Evolutionary conservation across 2,329 filamentous ascomycete genomes (phyloP).

Genomic region (Ascochyta pisi): DNA sequence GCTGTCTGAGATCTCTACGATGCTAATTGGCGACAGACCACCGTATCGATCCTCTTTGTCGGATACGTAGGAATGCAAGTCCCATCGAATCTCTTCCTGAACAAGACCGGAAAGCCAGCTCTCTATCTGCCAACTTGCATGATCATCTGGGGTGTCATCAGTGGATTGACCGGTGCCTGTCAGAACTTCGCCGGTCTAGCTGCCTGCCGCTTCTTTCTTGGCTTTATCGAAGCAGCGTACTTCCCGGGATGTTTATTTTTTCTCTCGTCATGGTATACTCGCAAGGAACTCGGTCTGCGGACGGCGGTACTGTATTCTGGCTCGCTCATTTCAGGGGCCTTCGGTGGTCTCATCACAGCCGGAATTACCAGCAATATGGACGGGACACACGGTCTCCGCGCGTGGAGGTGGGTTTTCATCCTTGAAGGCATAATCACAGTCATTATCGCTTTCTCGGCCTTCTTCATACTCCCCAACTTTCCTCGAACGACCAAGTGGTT

Average conservation of each 20-base stretch:
- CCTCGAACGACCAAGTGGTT: constrained; percentile 58
- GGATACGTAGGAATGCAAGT: constrained; percentile 49
- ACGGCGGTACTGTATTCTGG: constrained; percentile 72
- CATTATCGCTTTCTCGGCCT: constrained; percentile 62
- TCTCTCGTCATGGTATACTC: constrained; percentile 71
- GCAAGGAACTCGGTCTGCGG: constrained; percentile 70
- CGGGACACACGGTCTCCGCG: constrained; percentile 61
- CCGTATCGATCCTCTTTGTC: constrained; percentile 64
- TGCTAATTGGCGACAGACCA: constrained; percentile 8
- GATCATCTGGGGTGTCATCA: constrained; percentile 52
- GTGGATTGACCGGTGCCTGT: constrained; percentile 48
- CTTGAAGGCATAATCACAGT: constrained; percentile 73
- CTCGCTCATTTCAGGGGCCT: constrained; percentile 72
- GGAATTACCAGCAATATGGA: constrained; percentile 71
- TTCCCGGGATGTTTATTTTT: constrained; percentile 68
- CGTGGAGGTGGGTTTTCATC: constrained; percentile 73
- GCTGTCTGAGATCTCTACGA: not conserved
- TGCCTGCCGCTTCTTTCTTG: constrained; percentile 59
- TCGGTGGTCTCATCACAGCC: constrained; percentile 65
- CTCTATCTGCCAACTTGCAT: constrained; percentile 51
- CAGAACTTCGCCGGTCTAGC: constrained; percentile 56
- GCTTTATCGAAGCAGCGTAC: constrained; percentile 61
- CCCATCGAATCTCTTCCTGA: constrained; percentile 56
- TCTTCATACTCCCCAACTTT: constrained; percentile 71
- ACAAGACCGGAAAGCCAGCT: constrained; percentile 48